Evolutionary conservation across 306 rosid species (phyloP), one percentile per base, ranked within the genome.

Genomic region (Vicia faba): DNA sequence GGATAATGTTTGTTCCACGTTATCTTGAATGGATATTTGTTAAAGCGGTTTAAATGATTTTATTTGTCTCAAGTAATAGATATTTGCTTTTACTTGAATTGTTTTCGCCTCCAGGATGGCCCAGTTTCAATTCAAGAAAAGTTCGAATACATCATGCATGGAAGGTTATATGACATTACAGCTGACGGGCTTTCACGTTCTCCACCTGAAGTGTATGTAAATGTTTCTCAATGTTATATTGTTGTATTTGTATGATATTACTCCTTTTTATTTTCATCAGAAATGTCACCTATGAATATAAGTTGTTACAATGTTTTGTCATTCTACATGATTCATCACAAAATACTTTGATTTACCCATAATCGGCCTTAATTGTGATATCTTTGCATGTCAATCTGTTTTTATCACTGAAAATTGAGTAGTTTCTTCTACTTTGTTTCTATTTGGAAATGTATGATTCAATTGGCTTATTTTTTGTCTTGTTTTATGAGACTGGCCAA

Each of bases 141-240:
- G 75, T 92, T 92, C 80, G 96, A 92, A 49, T 87, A 92, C 73
- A 78, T 92, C 70, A 92, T 92, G 98, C 85, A 84, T 60, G 95
- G 96, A 28, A 76, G 83, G 68, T 63, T 89, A 20, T 92, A 92
- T 66, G 82, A 84, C 70, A 79, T 89, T 64, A 48, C 81, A 3
- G 61, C 80, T 33, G 86, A 85, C 43, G 83, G 70, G 66, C 72
- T 83, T 72, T 62, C 80, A 26, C 65, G 80, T 14, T 31, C 87
- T 23, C 75, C 51, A 11, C 43, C 55, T 14, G 84, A 81, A 85
- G 92, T 89, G 96, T 92, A 89, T 7, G 89, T 68, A 57, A 49
- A 74, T 68, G 43, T 59, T 69, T 70, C 16, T 49, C 35, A n/a
- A n/a, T 48, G 53, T 13, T 66, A 54, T 23, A 14, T 49, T 49